Percentiles rank a stretch among this genome's conserved stretches.
These are phyloP conservation scores for Elaeagnus macrophylla DNA, from an alignment of 306 rosid genomes.

Conservation along the genomic window DNA sequence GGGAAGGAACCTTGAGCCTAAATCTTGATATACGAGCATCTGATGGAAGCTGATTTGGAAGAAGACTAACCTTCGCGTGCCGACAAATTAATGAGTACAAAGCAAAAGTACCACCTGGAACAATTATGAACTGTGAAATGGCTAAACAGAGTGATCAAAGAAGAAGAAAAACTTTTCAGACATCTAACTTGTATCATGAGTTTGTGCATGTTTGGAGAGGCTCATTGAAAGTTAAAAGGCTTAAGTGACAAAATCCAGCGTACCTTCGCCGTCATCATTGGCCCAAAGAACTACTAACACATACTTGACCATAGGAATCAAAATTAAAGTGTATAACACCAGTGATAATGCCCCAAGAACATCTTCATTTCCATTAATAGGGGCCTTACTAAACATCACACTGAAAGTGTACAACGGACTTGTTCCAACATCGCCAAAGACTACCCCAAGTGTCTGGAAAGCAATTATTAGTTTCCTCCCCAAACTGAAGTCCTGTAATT, in stretches of 20 bases:
- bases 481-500: slow-evolving; percentile 59
- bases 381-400: slow-evolving; percentile 92
- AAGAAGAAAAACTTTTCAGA: no score
- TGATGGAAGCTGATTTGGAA: slow-evolving; percentile 94
- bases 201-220: not conserved
- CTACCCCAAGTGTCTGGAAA: slow-evolving; percentile 94
- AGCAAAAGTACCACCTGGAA: slow-evolving; percentile 98
- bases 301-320: slow-evolving; percentile 89
- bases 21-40: slow-evolving; percentile 94
- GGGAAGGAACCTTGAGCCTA: slow-evolving; percentile 89
- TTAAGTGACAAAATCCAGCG: slow-evolving; percentile 1
- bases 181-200: no score
- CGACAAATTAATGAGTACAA: slow-evolving; percentile 97
- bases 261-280: slow-evolving; percentile 97
- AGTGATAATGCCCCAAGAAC: slow-evolving; percentile 88
- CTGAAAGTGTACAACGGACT: slow-evolving; percentile 92
- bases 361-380: slow-evolving; percentile 75
- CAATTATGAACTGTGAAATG: slow-evolving; percentile 13
- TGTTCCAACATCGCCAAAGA: slow-evolving; percentile 99
- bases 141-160: no score
- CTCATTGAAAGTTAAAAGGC: not conserved
- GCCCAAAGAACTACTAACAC: slow-evolving; percentile 93
- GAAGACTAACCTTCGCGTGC: slow-evolving; percentile 96
- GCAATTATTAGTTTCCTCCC: slow-evolving; percentile 62
- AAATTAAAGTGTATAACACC: slow-evolving; percentile 79